Evolutionary conservation across 2,329 filamentous ascomycete genomes (phyloP).

Genomic region (Fusarium nelsonii): DNA sequence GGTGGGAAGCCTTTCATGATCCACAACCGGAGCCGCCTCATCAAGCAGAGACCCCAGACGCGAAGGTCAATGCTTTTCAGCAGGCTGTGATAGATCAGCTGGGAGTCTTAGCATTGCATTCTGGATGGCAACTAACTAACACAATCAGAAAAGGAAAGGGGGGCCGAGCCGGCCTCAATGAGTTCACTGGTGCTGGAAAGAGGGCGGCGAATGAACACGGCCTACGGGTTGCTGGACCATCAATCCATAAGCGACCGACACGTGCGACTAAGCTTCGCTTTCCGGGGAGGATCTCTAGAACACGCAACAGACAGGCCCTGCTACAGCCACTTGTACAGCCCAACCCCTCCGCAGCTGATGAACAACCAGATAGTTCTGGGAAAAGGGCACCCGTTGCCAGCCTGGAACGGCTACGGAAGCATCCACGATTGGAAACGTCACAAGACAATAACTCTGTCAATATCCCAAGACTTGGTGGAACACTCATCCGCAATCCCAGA

Average conservation of each 20-base stretch:
- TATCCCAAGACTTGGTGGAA: neutral
- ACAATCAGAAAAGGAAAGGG: neutral
- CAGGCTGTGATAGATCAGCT: slow-evolving; percentile 7
- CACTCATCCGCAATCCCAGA: neutral
- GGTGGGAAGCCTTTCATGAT: slow-evolving; percentile 31
- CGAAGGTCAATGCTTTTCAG: neutral
- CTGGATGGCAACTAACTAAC: neutral
- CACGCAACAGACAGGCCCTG: neutral
- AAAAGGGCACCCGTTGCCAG: neutral
- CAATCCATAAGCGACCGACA: neutral
- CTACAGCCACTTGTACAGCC: neutral
- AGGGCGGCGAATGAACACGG: neutral
- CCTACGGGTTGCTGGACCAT: neutral
- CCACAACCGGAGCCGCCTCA: neutral
- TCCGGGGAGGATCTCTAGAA: neutral
- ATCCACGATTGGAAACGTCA: neutral
- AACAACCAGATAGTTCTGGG: neutral
- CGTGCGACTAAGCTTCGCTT: neutral
- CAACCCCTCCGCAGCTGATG: neutral
- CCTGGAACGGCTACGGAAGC: neutral
- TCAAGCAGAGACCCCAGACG: neutral
- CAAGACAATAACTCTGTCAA: neutral
- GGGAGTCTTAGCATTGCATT: neutral
- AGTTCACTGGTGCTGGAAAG: neutral
- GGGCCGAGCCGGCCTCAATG: neutral